phyloP scores from a whole-genome alignment of 768 basidiomycete species.

The Boletus barrowsii region DNA sequence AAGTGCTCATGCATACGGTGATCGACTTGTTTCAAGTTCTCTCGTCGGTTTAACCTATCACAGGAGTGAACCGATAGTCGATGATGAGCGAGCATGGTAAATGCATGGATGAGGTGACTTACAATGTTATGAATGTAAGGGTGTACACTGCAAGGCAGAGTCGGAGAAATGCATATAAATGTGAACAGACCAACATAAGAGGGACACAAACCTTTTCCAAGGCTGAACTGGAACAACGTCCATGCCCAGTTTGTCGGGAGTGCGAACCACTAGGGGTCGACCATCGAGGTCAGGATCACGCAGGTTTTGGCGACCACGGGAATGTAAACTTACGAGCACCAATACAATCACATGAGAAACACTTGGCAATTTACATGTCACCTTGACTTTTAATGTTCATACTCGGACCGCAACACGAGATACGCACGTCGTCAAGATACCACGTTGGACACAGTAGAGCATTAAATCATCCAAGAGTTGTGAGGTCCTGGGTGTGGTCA shows the following conservation, averaged over 20 bases:
- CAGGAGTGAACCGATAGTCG: background rate
- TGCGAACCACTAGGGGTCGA: conserved; percentile 5
- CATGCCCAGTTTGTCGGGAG: conserved; percentile 1
- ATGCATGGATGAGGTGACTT: background rate
- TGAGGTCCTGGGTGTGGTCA: background rate
- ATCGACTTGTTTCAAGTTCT: background rate
- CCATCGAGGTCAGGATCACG: too few relatives aligned
- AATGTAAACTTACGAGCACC: conserved; percentile 5
- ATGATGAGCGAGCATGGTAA: too few relatives aligned
- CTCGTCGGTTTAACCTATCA: conserved; percentile 12
- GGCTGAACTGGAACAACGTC: conserved; percentile 13
- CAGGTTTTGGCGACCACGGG: background rate
- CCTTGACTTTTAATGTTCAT: background rate
- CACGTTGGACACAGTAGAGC: conserved; percentile 12
- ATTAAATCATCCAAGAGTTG: conserved; percentile 6
- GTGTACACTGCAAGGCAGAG: conserved; percentile 8
- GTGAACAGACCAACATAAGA: background rate
- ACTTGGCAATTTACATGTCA: background rate
- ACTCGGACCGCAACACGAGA: too few relatives aligned
- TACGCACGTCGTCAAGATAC: conserved; percentile 15
- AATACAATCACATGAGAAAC: conserved; percentile 3
- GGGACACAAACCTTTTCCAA: conserved; percentile 8
- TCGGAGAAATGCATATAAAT: background rate
- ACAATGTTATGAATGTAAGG: conserved; percentile 14
- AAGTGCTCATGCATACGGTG: background rate